phyloP scores from a whole-genome alignment of 2,329 filamentous ascomycete species.

The Clarireedia paspali region DNA sequence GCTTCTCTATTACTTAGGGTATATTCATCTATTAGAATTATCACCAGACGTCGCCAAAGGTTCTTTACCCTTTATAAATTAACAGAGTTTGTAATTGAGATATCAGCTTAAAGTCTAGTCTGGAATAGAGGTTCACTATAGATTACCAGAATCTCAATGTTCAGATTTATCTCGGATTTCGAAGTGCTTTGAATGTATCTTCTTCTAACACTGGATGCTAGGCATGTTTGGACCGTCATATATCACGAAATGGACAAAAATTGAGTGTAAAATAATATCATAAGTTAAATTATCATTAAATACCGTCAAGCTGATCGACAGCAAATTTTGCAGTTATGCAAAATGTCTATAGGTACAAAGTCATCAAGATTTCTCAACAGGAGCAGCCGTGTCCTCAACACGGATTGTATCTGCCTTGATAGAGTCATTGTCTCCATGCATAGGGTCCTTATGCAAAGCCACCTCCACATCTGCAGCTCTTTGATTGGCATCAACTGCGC shows the following conservation, averaged over 20 bases:
- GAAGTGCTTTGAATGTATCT: no score
- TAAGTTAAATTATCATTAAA: not conserved
- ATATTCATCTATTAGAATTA: no score
- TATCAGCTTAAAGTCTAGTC: no score
- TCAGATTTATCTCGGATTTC: no score
- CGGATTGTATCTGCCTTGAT: not conserved
- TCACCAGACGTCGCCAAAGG: no score
- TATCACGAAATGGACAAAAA: not conserved
- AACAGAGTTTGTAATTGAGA: no score
- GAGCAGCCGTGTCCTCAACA: not conserved
- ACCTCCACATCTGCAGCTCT: conserved; percentile 11
- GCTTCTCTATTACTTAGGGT: no score
- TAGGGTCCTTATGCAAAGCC: conserved; percentile 10
- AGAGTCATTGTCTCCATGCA: conserved; percentile 1
- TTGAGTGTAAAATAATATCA: not conserved
- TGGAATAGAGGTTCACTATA: no score
- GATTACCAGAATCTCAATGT: no score
- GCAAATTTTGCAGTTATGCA: not conserved
- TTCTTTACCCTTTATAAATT: no score
- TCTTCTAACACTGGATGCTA: no score
- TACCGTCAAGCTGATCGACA: not conserved
- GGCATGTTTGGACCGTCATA: not conserved
- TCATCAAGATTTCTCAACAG: not conserved
- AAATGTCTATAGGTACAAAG: not conserved
- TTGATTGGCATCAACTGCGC: conserved; percentile 2